These are phyloP conservation scores for Taxillus chinensis DNA, from an alignment of 164 flowering plant genomes.

Conservation along the genomic window DNA sequence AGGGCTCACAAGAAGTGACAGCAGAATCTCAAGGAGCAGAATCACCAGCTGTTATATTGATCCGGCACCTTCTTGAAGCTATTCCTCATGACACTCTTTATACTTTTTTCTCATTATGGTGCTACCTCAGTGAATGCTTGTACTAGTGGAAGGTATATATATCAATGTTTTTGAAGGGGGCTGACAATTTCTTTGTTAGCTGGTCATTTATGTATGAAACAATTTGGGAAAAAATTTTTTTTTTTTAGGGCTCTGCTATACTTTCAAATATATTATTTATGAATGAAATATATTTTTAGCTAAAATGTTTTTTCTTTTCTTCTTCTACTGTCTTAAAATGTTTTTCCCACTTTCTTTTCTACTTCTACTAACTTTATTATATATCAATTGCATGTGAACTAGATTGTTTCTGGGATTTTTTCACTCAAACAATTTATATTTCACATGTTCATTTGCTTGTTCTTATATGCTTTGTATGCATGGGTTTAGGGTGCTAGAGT, in stretches of 20 bases:
- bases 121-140: constrained; percentile 71
- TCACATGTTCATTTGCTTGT: no score
- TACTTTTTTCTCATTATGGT: constrained; percentile 75
- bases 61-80: constrained; percentile 82
- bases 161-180: neutral
- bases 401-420: no score
- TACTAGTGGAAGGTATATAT: constrained; percentile 37
- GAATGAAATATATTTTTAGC: no score
- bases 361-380: no score
- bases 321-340: neutral
- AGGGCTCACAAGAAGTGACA: neutral
- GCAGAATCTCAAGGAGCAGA: constrained; percentile 5
- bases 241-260: neutral
- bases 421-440: no score
- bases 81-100: constrained; percentile 62
- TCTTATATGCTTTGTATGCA: no score
- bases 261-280: neutral
- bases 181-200: neutral
- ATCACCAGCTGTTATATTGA: constrained; percentile 33
- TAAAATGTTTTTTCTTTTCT: neutral
- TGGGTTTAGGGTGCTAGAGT: no score
- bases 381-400: no score
- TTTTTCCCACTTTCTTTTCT: no score
- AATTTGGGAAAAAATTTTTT: neutral
- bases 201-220: no score